Base-by-base conservation (phyloP, 2,329 filamentous ascomycete species). In the Clonostachys rosea region DNA sequence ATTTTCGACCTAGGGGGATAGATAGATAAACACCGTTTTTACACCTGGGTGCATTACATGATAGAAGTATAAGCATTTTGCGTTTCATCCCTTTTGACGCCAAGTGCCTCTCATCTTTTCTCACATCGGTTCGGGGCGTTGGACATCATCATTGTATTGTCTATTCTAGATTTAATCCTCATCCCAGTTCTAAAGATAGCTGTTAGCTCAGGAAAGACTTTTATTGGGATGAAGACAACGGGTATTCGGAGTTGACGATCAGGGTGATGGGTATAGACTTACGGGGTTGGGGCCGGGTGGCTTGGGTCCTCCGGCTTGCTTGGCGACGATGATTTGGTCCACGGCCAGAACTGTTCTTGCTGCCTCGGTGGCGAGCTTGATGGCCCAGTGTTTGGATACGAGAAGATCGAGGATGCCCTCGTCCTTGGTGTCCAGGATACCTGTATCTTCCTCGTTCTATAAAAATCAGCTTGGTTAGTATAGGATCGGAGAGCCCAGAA, bases 301-400 rank as follows among this genome's bases (percentile, higher is more conserved):
- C 79, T 99, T 99, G 18, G 95, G 94, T 36, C 94, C 94, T 63
- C 94, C 94, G 43, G 95, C 94, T 74, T 97, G 94, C 72, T 92
- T 84, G 53, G 95, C 91, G 49, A 99, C 94, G 64, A 99, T 99
- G 63, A 99, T 99, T 74, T 99, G 95, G 70, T 99, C 94, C 37
- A 99, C 94, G 43, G 91, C 95, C 54, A 99, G 75, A 33, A 99
- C 87, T 43, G 94, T 99, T 60, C 94, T 82, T 46, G 91, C 92
- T 39, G 94, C 87, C 71, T 99, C 94, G 20, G 92, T 96, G 36
- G 94, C 95, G 54, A 99, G 78, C 74, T 94, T 94, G 69, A 99
- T 96, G 42, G 94, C 94, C 92, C 91, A 97, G 63, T 84, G 86
- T 80, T 99, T 99, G 55, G 87, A 84, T 51, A 91, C 83, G 71